Percentiles rank a stretch among this genome's conserved stretches.
Evolutionary conservation across 192 early-diverging fungal genomes (phyloP).

Genomic region (Coemansia sp.): DNA sequence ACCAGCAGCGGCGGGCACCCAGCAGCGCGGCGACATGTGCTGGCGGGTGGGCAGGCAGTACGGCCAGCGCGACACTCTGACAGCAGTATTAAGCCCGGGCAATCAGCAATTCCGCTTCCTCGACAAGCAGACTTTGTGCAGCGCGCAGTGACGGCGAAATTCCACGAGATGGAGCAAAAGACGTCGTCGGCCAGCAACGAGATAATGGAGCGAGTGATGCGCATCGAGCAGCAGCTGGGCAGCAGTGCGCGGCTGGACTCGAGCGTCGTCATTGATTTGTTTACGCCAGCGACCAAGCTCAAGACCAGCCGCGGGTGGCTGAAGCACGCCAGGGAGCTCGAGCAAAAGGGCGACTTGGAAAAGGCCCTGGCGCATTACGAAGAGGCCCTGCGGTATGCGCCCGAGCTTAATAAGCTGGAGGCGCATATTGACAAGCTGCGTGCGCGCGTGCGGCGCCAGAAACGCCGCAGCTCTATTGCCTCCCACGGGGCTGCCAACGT

Average conservation of each 20-base stretch:
- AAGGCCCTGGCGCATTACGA: slow-evolving; percentile 57
- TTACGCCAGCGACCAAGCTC: slow-evolving; percentile 60
- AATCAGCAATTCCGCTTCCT: slow-evolving; percentile 7
- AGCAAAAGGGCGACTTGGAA: slow-evolving; percentile 51
- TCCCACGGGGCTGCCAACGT: slow-evolving; percentile 37
- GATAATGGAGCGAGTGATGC: slow-evolving; percentile 52
- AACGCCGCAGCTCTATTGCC: slow-evolving; percentile 42
- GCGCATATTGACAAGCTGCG: slow-evolving; percentile 51
- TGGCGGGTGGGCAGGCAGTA: background rate
- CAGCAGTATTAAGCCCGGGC: background rate
- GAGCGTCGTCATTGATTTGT: slow-evolving; percentile 46
- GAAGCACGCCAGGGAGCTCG: slow-evolving; percentile 54
- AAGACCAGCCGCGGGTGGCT: slow-evolving; percentile 60
- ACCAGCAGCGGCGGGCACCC: background rate
- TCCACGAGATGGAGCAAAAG: slow-evolving; percentile 25
- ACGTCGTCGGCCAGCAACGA: slow-evolving; percentile 35
- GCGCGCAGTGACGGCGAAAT: slow-evolving; percentile 19
- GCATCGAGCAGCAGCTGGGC: slow-evolving; percentile 46
- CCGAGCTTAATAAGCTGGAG: slow-evolving; percentile 52
- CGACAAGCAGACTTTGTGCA: slow-evolving; percentile 26
- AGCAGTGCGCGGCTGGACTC: slow-evolving; percentile 26
- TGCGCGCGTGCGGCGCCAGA: slow-evolving; percentile 26
- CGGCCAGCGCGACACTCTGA: slow-evolving; percentile 18
- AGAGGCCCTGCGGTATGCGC: slow-evolving; percentile 50
- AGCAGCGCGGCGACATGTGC: slow-evolving; percentile 7